Evolutionary conservation across 257 asterid species (phyloP).

Genomic region (Datura wrightii): DNA sequence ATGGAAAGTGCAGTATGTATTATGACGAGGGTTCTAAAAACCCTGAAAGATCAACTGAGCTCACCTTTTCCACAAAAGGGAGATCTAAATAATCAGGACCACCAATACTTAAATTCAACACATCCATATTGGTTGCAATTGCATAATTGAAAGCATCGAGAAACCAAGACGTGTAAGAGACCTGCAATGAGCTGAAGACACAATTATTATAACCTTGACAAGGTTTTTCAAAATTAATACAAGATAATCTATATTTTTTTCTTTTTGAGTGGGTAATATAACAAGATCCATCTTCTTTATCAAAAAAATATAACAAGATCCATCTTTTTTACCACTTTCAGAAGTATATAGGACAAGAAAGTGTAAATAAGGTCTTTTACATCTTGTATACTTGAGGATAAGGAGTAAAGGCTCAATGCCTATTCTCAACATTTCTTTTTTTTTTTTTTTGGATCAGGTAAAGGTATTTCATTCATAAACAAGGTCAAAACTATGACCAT

Average conservation of each 20-base stretch:
- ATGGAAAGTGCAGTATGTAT: background rate
- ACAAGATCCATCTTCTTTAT: background rate
- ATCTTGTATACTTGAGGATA: slow-evolving; percentile 4
- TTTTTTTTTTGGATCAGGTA: no score
- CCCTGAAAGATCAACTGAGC: slow-evolving; percentile 14
- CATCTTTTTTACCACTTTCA: slow-evolving; percentile 5
- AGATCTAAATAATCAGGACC: slow-evolving; percentile 97
- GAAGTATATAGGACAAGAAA: background rate
- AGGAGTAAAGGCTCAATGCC: background rate
- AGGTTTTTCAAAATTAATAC: background rate
- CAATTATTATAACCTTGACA: slow-evolving; percentile 73
- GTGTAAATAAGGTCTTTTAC: background rate
- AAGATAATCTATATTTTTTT: background rate
- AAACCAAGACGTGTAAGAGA: slow-evolving; percentile 98
- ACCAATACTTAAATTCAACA: slow-evolving; percentile 97
- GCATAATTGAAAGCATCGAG: slow-evolving; percentile 99
- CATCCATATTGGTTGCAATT: slow-evolving; percentile 94
- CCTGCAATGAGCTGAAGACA: slow-evolving; percentile 97
- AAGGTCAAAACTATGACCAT: no score
- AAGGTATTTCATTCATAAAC: no score
- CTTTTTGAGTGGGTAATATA: background rate
- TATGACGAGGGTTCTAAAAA: background rate
- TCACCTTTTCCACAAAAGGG: slow-evolving; percentile 92
- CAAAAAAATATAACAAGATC: no score
- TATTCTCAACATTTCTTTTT: background rate